Percentiles rank a stretch among this genome's conserved stretches.
These are phyloP conservation scores for Rhytidhysteron rufulum DNA, from an alignment of 2,329 filamentous ascomycete genomes.

Conservation along the genomic window DNA sequence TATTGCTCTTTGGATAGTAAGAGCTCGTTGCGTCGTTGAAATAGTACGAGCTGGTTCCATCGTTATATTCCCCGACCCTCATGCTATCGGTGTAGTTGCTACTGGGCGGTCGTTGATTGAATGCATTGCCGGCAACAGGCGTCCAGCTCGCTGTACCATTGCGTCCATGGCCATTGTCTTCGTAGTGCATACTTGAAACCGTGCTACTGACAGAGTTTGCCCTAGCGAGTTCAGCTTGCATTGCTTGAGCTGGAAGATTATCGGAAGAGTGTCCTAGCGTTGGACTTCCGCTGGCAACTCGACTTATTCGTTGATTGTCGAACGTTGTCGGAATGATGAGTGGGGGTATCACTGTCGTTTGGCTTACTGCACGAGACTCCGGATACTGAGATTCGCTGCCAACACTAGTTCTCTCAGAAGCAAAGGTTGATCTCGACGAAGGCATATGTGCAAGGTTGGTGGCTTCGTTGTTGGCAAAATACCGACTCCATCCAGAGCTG, in stretches of 20 bases:
- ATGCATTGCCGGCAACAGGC: constrained; percentile 24
- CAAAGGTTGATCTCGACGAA: constrained; percentile 45
- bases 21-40: constrained; percentile 26
- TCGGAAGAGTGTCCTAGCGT: constrained; percentile 59
- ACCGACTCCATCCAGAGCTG: constrained; percentile 73
- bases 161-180: constrained; percentile 20
- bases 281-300: constrained; percentile 66
- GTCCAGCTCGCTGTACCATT: constrained; percentile 34
- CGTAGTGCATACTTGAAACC: constrained; percentile 26
- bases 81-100: constrained; percentile 44
- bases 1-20: constrained; percentile 50
- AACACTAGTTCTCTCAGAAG: constrained; percentile 36
- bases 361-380: constrained; percentile 54
- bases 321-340: constrained; percentile 52
- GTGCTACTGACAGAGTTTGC: constrained; percentile 34
- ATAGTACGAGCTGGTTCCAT: constrained; percentile 52
- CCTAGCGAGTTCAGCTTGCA: constrained; percentile 36
- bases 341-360: constrained; percentile 65
- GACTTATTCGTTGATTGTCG: constrained; percentile 60
- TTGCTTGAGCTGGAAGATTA: constrained; percentile 33
- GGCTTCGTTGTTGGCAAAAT: constrained; percentile 71
- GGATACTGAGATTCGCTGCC: constrained; percentile 43
- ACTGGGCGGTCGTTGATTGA: constrained; percentile 33
- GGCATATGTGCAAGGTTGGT: constrained; percentile 55
- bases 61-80: constrained; percentile 43